These are phyloP conservation scores for Leccinum angustisporum DNA, from an alignment of 1,284 basidiomycete genomes.

Conservation along the genomic window DNA sequence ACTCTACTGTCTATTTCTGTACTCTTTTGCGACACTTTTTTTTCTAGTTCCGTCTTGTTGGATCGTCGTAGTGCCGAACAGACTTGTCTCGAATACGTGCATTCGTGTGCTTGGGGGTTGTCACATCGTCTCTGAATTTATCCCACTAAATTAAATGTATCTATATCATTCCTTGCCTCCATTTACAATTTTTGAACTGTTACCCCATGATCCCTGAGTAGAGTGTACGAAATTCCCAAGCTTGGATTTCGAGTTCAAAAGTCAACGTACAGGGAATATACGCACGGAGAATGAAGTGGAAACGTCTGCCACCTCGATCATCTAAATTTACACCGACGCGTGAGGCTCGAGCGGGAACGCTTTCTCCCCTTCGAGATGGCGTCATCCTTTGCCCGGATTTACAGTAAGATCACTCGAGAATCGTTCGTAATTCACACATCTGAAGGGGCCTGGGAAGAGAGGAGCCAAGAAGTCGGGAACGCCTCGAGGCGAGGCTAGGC, in stretches of 20 bases:
- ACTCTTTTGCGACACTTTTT: not conserved
- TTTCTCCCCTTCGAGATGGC: not conserved
- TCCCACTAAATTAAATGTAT: not conserved
- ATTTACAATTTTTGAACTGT: not conserved
- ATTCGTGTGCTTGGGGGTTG: not conserved
- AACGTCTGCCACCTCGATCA: not conserved
- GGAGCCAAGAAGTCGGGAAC: not conserved
- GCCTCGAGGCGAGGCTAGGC: not conserved
- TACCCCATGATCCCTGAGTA: not conserved
- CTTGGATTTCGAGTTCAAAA: not conserved
- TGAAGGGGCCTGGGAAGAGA: not conserved
- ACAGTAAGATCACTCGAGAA: not conserved
- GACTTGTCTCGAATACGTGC: not conserved
- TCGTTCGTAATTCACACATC: not conserved
- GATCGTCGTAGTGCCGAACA: not conserved
- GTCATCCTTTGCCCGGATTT: not conserved
- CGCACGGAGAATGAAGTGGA: not conserved
- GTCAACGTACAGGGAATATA: not conserved
- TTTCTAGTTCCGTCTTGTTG: not conserved
- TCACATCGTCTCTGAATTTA: not conserved
- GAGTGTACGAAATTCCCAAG: not conserved
- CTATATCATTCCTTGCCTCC: not conserved
- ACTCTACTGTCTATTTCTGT: not conserved
- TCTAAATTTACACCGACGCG: not conserved
- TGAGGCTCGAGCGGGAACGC: not conserved